A percentile compares a stretch with the other conserved stretches of the same genome.
Evolutionary conservation across 345 rosid genomes (phyloP).

Genomic region (Balakata baccata): DNA sequence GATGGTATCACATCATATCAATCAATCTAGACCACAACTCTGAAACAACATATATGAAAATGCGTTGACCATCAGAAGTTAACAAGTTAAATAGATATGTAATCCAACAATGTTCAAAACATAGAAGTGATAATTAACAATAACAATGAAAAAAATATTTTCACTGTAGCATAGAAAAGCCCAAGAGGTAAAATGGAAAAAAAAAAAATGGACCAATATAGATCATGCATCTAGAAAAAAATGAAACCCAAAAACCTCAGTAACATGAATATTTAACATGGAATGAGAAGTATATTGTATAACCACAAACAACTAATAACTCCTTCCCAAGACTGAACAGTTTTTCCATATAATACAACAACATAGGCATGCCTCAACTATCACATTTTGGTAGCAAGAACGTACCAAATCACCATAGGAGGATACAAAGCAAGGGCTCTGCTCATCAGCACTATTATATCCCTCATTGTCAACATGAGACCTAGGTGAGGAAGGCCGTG

Average conservation of each 20-base stretch:
- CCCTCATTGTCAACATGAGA: slow-evolving; percentile 89
- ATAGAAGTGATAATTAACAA: not conserved
- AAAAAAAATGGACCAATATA: not conserved
- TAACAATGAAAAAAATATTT: not conserved
- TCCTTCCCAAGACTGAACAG: not conserved
- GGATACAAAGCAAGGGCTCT: slow-evolving; percentile 62
- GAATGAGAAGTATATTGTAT: not conserved
- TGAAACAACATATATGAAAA: not conserved
- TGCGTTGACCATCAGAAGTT: not conserved
- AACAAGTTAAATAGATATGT: not conserved
- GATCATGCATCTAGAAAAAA: too few relatives aligned
- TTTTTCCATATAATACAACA: not conserved
- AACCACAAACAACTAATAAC: not conserved
- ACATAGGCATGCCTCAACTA: not conserved
- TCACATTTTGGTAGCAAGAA: slow-evolving; percentile 14
- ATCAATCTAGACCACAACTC: not conserved
- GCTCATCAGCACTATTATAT: slow-evolving; percentile 98
- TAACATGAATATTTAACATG: not conserved
- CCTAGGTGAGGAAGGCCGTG: slow-evolving; percentile 96
- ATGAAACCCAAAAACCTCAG: not conserved
- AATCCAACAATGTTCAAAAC: not conserved
- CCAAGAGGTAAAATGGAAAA: not conserved
- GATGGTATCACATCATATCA: not conserved
- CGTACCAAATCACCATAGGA: slow-evolving; percentile 74
- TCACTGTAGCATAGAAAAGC: not conserved